These are phyloP conservation scores for Protomyces arabidopsidicola DNA, from an alignment of 1,139 yeast genomes.

Conservation along the genomic window DNA sequence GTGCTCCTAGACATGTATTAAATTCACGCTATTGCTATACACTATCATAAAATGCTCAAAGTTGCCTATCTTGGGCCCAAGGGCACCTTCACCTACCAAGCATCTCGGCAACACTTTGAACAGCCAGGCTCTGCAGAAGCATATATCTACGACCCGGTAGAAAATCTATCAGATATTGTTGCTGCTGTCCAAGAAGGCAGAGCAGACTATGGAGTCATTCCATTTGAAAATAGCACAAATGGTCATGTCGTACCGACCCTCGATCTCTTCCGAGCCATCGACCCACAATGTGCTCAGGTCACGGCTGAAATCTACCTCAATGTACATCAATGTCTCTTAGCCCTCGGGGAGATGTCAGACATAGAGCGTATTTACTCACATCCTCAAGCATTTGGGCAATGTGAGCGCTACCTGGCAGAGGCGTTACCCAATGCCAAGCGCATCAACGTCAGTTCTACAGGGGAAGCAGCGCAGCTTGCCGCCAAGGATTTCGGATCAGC, in stretches of 20 bases:
- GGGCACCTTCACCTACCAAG: constrained; percentile 27
- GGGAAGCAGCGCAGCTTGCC: constrained; percentile 73
- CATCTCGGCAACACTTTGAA: constrained; percentile 1
- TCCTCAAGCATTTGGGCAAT: constrained; percentile 98
- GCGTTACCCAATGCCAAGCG: constrained; percentile 43
- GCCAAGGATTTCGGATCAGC: constrained; percentile 42
- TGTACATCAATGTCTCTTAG: constrained; percentile 65
- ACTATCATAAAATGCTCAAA: not conserved
- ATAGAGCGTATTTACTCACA: constrained; percentile 71
- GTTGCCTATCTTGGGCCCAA: constrained; percentile 25
- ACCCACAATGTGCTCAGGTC: not conserved
- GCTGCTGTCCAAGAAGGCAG: not conserved
- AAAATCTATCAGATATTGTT: constrained; percentile 13
- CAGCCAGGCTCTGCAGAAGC: not conserved
- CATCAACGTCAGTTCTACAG: constrained; percentile 74
- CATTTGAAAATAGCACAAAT: constrained; percentile 89
- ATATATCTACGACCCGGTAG: constrained; percentile 4
- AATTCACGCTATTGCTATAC: not conserved
- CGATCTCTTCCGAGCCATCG: constrained; percentile 55
- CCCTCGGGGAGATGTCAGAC: constrained; percentile 42
- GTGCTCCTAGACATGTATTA: too few species aligned
- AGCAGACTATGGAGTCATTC: constrained; percentile 66
- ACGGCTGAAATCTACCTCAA: constrained; percentile 76
- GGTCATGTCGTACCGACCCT: constrained; percentile 87
- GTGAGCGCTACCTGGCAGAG: constrained; percentile 49